Percentiles rank a stretch among this genome's conserved stretches.
These are phyloP conservation scores for Leucaena leucocephala DNA, from an alignment of 306 rosid genomes.

Conservation along the genomic window DNA sequence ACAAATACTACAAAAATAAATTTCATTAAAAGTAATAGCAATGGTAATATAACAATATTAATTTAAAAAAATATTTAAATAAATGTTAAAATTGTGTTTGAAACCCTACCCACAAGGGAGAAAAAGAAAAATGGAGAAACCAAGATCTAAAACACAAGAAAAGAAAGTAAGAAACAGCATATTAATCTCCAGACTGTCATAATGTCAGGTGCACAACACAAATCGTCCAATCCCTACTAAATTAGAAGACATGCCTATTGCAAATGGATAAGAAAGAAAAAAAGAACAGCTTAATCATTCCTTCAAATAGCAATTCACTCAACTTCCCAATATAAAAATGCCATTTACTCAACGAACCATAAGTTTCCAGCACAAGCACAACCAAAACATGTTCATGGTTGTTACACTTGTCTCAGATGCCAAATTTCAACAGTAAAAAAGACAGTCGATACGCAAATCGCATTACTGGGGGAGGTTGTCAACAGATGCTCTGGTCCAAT, in stretches of 20 bases:
- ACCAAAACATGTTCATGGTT: not conserved
- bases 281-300: not conserved
- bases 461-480: not conserved
- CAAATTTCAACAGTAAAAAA: not conserved
- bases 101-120: not conserved
- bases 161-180: not conserved
- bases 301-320: not conserved
- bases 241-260: not conserved
- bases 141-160: not conserved
- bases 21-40: too few relatives aligned
- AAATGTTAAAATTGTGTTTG: not conserved
- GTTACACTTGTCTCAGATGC: not conserved
- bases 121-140: not conserved
- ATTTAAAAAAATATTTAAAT: not conserved
- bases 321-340: slow-evolving; percentile 1
- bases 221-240: not conserved
- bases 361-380: not conserved
- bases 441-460: not conserved
- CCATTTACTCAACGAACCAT: not conserved
- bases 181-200: not conserved
- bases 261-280: not conserved
- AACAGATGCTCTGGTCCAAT: not conserved
- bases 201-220: not conserved
- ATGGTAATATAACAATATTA: too few relatives aligned
- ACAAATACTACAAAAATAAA: too few relatives aligned